These are phyloP conservation scores for Taphrina pruni DNA, from an alignment of 1,139 yeast genomes.

Conservation along the genomic window DNA sequence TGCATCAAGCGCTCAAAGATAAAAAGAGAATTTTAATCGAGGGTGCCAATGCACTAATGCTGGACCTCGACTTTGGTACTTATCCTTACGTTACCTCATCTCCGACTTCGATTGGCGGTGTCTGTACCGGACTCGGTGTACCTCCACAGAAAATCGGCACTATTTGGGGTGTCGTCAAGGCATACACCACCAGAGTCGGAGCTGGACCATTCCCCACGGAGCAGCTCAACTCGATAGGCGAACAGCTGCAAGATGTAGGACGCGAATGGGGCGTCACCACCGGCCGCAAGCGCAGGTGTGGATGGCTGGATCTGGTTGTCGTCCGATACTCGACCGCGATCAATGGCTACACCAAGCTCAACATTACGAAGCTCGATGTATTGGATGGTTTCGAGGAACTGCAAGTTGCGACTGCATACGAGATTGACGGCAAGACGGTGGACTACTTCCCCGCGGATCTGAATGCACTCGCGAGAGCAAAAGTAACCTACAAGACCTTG, in stretches of 20 bases:
- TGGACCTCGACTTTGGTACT: slow-evolving; percentile 97
- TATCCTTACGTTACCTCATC: slow-evolving; percentile 97
- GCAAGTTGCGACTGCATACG: slow-evolving; percentile 83
- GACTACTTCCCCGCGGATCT: slow-evolving; percentile 90
- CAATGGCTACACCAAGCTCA: slow-evolving; percentile 92
- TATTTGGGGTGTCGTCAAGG: slow-evolving; percentile 95
- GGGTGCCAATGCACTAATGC: slow-evolving; percentile 98
- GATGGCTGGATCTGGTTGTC: slow-evolving; percentile 97
- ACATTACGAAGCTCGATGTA: slow-evolving; percentile 94
- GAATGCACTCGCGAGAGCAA: slow-evolving; percentile 78
- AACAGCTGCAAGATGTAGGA: slow-evolving; percentile 84
- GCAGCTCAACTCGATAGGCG: slow-evolving; percentile 87
- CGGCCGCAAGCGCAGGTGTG: slow-evolving; percentile 99
- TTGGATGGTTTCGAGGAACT: slow-evolving; percentile 87
- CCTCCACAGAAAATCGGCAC: slow-evolving; percentile 84
- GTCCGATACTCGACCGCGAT: slow-evolving; percentile 86
- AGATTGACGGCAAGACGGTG: slow-evolving; percentile 73
- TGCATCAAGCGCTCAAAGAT: slow-evolving; percentile 77
- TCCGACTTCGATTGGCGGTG: slow-evolving; percentile 97
- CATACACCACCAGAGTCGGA: slow-evolving; percentile 98
- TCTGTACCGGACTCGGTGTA: slow-evolving; percentile 91
- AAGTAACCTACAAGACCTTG: slow-evolving; percentile 82
- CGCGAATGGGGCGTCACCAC: slow-evolving; percentile 96
- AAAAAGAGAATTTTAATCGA: slow-evolving; percentile 90
- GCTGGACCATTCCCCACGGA: slow-evolving; percentile 99